Conservation (phyloP, 768 basidiomycete genomes). For the Paxillus involutus region DNA sequence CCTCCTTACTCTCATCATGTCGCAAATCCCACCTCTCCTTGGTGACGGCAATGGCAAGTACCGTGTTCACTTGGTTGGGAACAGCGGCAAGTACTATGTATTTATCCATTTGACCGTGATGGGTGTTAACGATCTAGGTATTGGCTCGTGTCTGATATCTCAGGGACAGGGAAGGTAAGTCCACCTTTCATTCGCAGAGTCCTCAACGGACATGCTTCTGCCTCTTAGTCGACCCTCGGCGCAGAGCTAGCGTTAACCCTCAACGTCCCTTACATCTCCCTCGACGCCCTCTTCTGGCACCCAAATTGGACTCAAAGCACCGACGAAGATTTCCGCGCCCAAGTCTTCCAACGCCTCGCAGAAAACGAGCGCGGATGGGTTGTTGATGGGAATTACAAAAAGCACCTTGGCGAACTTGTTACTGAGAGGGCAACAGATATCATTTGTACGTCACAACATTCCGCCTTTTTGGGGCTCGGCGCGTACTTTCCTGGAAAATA, state of each 20-base stretch:
- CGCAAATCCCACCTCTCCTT: constrained; percentile 31
- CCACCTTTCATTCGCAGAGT: neutral
- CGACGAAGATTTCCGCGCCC: constrained; percentile 16
- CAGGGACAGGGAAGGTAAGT: constrained; percentile 38
- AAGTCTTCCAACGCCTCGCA: constrained; percentile 19
- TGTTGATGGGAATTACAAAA: constrained; percentile 45
- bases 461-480: no score
- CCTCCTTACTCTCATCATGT: neutral
- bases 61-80: constrained; percentile 48
- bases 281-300: constrained; percentile 46
- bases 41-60: constrained; percentile 46
- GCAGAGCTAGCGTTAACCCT: constrained; percentile 40
- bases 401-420: constrained; percentile 29
- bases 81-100: constrained; percentile 38
- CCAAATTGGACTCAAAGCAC: constrained; percentile 43
- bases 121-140: neutral
- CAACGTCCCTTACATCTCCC: constrained; percentile 41
- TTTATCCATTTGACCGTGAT: neutral
- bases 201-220: neutral
- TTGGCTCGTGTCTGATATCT: neutral
- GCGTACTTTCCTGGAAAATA: constrained; percentile 20
- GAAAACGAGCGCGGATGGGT: constrained; percentile 46
- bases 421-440: constrained; percentile 41
- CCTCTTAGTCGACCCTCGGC: constrained; percentile 44
- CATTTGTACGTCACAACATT: constrained; percentile 37